These are phyloP conservation scores for Myxozyma geophila DNA, from an alignment of 805 yeast genomes.

Conservation along the genomic window DNA sequence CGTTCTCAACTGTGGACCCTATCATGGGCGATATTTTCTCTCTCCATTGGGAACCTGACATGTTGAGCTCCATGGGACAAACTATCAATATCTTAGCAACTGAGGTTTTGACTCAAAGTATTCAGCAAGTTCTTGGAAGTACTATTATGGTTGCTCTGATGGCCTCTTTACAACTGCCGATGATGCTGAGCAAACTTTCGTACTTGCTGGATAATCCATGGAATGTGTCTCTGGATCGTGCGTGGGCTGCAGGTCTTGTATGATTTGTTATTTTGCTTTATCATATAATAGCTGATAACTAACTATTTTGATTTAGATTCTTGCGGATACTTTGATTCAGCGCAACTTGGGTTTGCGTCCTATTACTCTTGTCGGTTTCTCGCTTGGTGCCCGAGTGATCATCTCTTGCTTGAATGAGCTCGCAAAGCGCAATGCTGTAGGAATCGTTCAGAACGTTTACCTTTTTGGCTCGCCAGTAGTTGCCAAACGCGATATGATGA, in stretches of 20 bases:
- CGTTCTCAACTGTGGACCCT: conserved; percentile 95
- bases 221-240: conserved; percentile 95
- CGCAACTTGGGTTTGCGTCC: conserved; percentile 93
- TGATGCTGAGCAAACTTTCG: conserved; percentile 85
- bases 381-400: conserved; percentile 89
- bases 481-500: conserved; percentile 74
- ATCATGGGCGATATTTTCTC: conserved; percentile 96
- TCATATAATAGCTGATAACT: background rate
- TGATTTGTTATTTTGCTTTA: background rate
- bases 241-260: conserved; percentile 85
- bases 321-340: conserved; percentile 87
- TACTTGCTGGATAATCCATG: conserved; percentile 95
- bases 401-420: conserved; percentile 87
- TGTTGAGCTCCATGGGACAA: conserved; percentile 94
- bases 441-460: conserved; percentile 85
- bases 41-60: conserved; percentile 96
- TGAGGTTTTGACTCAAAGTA: conserved; percentile 88
- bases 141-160: conserved; percentile 86
- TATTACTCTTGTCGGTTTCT: conserved; percentile 87
- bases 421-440: conserved; percentile 83
- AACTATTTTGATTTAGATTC: conserved; percentile 49
- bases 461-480: conserved; percentile 89
- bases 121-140: conserved; percentile 93
- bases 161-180: conserved; percentile 91
- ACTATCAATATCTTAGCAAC: conserved; percentile 91